Evolutionary conservation across 129 eudicot species (phyloP), one percentile per base, ranked within the genome.

Genomic region (Saussurea involucrata): DNA sequence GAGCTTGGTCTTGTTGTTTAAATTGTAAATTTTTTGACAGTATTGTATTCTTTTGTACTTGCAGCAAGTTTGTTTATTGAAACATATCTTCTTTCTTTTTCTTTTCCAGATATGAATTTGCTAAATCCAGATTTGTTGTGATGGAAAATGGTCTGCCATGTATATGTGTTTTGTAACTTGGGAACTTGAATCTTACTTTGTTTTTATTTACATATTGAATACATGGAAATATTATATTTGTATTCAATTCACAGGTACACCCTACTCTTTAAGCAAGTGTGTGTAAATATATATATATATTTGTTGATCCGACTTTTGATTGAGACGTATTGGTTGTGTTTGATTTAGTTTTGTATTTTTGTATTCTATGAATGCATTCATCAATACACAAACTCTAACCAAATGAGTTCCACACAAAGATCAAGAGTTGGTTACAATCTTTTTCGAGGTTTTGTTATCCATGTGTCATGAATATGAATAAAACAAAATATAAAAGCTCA

Each of bases 21-120:
- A 36, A 28, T 25, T 72, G 76, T 72, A 72, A 72, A 72, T 29
- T 55, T 72, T 20, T 72, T 72, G 66, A 55, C 66, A 17, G 5
- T 5, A 24, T 12, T 42, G 4, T 55, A 55, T 72, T 72, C 46
- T 55, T 49, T 72, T 53, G 29, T 72, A 64, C 28, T 53, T 53
- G 57, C 21, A 49, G 60, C 60, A 27, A n/a, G 29, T 72, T 28
- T 53, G 44, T 53, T 53, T 31, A 40, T 6, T 71, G 24, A 25
- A 46, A 61, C 40, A 68, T 8, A 8, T 57, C 25, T n/a, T 57
- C 4, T 57, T 57, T 57, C 53, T 42, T 42, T 42, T 32, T 15
- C n/a, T n/a, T 68, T 33, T 68, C 34, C 28, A 15, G 73, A 69
- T 36, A 28, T 37, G 31, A 33, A 33, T 68, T 67, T 32, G 58